Evolutionary conservation across 2,329 filamentous ascomycete species (phyloP).

Genomic region (Coniochaeta sp.): DNA sequence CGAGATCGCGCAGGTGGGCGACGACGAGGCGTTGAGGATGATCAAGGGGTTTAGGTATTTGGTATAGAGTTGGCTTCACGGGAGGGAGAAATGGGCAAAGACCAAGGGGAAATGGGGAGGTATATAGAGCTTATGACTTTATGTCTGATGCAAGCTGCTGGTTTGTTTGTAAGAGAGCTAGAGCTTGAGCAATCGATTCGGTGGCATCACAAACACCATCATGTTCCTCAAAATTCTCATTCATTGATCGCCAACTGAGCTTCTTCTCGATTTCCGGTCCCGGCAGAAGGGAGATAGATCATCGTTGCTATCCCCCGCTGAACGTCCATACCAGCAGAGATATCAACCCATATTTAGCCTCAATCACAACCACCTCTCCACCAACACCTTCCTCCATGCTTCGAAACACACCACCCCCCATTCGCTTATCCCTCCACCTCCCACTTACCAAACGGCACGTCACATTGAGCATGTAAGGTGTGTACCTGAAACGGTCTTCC

Average conservation of each 20-base stretch:
- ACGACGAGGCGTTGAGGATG: constrained; percentile 35
- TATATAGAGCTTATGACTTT: too few species aligned
- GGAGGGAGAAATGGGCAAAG: background rate
- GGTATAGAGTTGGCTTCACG: constrained; percentile 25
- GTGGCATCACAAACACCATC: too few species aligned
- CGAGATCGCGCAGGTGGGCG: constrained; percentile 29
- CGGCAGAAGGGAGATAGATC: too few species aligned
- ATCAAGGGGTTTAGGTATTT: constrained; percentile 41
- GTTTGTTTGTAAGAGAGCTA: too few species aligned
- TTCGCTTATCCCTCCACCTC: background rate
- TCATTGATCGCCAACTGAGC: too few species aligned
- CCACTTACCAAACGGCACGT: background rate
- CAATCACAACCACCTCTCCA: background rate
- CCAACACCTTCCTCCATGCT: background rate
- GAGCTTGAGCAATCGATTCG: too few species aligned
- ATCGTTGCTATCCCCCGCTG: too few species aligned
- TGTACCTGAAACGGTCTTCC: background rate
- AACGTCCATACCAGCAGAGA: too few species aligned
- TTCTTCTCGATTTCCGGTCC: too few species aligned
- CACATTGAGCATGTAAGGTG: background rate
- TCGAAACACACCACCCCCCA: background rate
- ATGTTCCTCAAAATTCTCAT: too few species aligned
- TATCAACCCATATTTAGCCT: background rate
- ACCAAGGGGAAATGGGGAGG: background rate
- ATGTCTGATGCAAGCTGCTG: too few species aligned